phyloP scores from a whole-genome alignment of 139 green algal species.

The Axilococcus clingmanii region DNA sequence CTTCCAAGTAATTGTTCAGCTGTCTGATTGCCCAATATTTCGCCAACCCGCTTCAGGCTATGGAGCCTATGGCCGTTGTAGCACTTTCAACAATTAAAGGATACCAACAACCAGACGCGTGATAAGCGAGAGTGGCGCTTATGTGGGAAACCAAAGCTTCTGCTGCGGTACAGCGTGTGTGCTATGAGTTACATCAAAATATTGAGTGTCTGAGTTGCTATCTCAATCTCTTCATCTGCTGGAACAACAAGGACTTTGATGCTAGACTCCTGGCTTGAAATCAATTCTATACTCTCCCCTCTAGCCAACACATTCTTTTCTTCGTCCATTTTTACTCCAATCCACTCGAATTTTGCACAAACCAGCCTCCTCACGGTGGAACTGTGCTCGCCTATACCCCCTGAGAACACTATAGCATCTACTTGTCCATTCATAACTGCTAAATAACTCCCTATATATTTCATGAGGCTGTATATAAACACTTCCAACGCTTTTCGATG shows the following conservation, averaged over 20 bases:
- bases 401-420: slow-evolving; percentile 83
- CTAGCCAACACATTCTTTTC: slow-evolving; percentile 42
- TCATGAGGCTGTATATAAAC: slow-evolving; percentile 67
- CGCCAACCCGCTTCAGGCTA: no score
- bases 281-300: slow-evolving; percentile 2
- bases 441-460: slow-evolving; percentile 82
- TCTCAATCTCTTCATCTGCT: slow-evolving; percentile 85
- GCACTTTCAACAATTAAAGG: no score
- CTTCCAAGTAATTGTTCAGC: no score
- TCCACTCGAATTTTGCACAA: slow-evolving; percentile 13
- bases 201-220: slow-evolving; percentile 69
- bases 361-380: slow-evolving; percentile 8
- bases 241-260: slow-evolving; percentile 62
- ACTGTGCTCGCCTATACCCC: slow-evolving; percentile 35
- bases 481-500: slow-evolving; percentile 56
- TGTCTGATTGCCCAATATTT: no score
- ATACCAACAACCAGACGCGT: no score
- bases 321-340: slow-evolving; percentile 56
- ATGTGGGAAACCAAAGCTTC: no score
- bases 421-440: slow-evolving; percentile 55
- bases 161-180: no score
- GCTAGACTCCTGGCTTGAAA: slow-evolving; percentile 35
- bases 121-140: no score
- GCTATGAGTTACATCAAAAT: slow-evolving; percentile 22
- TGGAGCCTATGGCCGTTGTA: no score